phyloP scores from a whole-genome alignment of 163 green algal species.

The Picocystis sp. region DNA sequence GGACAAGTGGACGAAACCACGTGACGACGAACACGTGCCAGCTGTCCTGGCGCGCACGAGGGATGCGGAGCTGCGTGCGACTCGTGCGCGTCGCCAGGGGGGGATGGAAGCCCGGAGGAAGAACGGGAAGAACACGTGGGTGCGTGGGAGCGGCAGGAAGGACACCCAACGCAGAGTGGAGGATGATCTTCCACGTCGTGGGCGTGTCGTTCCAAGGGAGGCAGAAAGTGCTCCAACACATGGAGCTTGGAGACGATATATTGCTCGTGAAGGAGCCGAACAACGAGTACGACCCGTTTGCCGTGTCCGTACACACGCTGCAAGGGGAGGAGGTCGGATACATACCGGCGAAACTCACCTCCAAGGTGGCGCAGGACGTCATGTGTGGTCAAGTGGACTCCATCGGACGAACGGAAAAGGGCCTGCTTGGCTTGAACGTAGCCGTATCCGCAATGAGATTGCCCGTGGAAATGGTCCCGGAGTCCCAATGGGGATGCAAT shows the following conservation, averaged over 20 bases:
- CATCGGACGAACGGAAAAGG: neutral
- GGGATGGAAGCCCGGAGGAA: too few species aligned
- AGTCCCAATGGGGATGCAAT: conserved; percentile 2
- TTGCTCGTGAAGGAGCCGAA: conserved; percentile 3
- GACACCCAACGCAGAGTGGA: conserved; percentile 1
- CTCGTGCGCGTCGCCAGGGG: too few species aligned
- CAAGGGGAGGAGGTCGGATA: conserved; percentile 3
- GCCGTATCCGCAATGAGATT: neutral
- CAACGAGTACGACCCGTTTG: conserved; percentile 1
- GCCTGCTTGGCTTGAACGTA: neutral
- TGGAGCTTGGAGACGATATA: conserved; percentile 1
- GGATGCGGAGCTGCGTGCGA: too few species aligned
- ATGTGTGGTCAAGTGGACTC: conserved; percentile 5
- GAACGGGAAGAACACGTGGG: too few species aligned
- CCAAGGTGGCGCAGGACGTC: conserved; percentile 1
- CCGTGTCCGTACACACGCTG: conserved; percentile 3
- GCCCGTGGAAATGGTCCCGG: conserved; percentile 4
- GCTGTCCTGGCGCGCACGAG: too few species aligned
- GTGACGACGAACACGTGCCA: too few species aligned
- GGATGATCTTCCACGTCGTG: conserved; percentile 2
- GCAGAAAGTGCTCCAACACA: conserved; percentile 3
- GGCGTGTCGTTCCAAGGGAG: conserved; percentile 4
- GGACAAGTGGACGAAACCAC: too few species aligned
- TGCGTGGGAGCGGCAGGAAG: too few species aligned
- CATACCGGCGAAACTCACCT: conserved; percentile 4